These are phyloP conservation scores for Paspalum notatum DNA, from an alignment of 176 grass and related monocot species.

Conservation along the genomic window DNA sequence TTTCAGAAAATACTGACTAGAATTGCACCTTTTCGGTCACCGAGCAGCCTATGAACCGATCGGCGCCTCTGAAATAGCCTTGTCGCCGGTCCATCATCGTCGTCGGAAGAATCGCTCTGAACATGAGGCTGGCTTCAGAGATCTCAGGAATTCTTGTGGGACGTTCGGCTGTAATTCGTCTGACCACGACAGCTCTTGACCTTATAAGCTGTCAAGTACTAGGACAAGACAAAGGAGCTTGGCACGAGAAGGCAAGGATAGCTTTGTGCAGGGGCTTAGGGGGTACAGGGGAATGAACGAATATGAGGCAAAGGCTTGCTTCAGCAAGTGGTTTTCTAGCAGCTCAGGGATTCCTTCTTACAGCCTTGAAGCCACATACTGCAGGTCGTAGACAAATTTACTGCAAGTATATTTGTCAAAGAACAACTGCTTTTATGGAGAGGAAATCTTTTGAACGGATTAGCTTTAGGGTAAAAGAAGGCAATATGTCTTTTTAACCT, in stretches of 20 bases:
- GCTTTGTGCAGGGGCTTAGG: slow-evolving; percentile 39
- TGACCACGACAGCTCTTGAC: slow-evolving; percentile 3
- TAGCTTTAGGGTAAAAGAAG: background rate
- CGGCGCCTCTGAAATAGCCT: slow-evolving; percentile 28
- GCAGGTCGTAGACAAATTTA: background rate
- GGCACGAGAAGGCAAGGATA: slow-evolving; percentile 57
- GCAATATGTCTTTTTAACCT: background rate
- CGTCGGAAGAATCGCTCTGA: slow-evolving; percentile 55
- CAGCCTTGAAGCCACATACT: slow-evolving; percentile 6
- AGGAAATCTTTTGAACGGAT: background rate
- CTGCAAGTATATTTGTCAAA: background rate
- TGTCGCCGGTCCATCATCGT: slow-evolving; percentile 29
- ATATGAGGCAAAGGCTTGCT: slow-evolving; percentile 47
- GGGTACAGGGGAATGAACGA: slow-evolving; percentile 24
- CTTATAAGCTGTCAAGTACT: slow-evolving; percentile 40
- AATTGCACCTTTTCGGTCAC: slow-evolving; percentile 55
- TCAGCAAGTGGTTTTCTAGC: slow-evolving; percentile 36
- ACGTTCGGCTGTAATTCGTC: background rate
- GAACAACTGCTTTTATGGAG: background rate
- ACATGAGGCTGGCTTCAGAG: slow-evolving; percentile 33
- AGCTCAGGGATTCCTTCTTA: slow-evolving; percentile 33
- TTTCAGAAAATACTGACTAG: background rate
- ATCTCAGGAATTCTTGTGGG: slow-evolving; percentile 21
- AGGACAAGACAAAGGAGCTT: background rate
- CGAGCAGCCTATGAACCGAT: slow-evolving; percentile 53